Evolutionary conservation across 306 rosid species (phyloP), one percentile per base, ranked within the genome.

Genomic region (Cicer arietinum): DNA sequence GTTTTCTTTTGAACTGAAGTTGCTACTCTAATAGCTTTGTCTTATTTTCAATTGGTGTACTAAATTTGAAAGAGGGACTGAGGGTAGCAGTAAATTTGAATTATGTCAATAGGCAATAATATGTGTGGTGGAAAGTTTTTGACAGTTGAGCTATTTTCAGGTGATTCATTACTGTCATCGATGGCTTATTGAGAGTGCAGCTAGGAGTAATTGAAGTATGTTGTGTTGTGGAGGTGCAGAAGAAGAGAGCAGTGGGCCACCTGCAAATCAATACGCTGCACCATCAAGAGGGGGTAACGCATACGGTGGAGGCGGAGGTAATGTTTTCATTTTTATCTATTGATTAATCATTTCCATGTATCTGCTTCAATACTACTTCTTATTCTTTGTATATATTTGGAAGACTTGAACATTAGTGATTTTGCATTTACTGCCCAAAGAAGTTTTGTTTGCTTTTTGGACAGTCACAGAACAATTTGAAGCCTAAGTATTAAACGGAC

Each of bases 171-270:
- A 25, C 4, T 75, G 7, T 68, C 39, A 71, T 67, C 65, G 78
- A 78, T 90, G 89, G 92, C 50, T 67, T 69, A 53, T 78, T 88
- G 74, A 84, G 85, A 53, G 56, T 76, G 82, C 54, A 68, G 79
- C 66, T 47, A 78, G 74, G 60, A 71, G 70, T 76, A 83, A 1
- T 64, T 79, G 77, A 89, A 92, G 78, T 57, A 91, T 91, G 97
- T 77, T 84, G 81, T 91, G 97, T 81, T 91, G 97, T 52, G 97
- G 93, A 75, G 96, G 87, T 67, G 79, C 84, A 67, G 97, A 91
- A 84, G 97, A 91, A 76, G 97, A 91, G 74, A 72, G 37, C 81
- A 77, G 37, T 17, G 91, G 90, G 7, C 93, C 93, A 7, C 93
- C 93, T 9, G 87, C 95, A 20, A 88, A 76, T 70, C 91, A 88